Evolutionary conservation across 805 yeast genomes (phyloP).

Genomic region (Isabelozyma pseudorhagii): DNA sequence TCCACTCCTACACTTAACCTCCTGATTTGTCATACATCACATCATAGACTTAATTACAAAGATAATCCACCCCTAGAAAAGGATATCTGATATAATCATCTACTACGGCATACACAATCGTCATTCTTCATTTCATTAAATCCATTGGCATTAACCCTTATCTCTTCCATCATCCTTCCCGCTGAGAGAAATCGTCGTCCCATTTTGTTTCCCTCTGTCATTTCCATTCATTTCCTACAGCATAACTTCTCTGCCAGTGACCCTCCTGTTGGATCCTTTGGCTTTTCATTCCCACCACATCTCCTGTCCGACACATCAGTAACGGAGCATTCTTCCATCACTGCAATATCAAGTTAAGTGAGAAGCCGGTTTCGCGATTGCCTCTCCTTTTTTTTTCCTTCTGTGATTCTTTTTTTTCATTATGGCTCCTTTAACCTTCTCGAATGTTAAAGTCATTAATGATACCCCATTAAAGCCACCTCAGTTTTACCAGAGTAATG

Average conservation of each 20-base stretch:
- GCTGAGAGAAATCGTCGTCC: too few relatives aligned
- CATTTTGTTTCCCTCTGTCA: not conserved
- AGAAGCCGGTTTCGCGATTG: not conserved
- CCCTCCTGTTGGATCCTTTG: not conserved
- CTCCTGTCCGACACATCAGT: not conserved
- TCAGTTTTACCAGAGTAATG: not conserved
- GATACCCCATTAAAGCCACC: not conserved
- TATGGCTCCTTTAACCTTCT: not conserved
- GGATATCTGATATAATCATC: too few relatives aligned
- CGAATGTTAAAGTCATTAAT: not conserved
- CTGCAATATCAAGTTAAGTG: not conserved
- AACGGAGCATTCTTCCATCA: not conserved
- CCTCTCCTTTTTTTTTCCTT: not conserved
- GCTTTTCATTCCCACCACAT: not conserved
- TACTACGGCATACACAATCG: not conserved
- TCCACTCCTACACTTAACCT: not conserved
- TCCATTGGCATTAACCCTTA: not conserved
- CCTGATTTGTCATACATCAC: not conserved
- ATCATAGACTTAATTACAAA: not conserved
- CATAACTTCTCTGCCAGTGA: not conserved
- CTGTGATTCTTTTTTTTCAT: not conserved
- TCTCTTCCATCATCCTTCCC: not conserved
- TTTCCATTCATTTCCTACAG: not conserved
- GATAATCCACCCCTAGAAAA: not conserved
- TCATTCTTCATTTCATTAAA: not conserved